phyloP scores from a whole-genome alignment of 257 asterid species.

The Vinca minor region DNA sequence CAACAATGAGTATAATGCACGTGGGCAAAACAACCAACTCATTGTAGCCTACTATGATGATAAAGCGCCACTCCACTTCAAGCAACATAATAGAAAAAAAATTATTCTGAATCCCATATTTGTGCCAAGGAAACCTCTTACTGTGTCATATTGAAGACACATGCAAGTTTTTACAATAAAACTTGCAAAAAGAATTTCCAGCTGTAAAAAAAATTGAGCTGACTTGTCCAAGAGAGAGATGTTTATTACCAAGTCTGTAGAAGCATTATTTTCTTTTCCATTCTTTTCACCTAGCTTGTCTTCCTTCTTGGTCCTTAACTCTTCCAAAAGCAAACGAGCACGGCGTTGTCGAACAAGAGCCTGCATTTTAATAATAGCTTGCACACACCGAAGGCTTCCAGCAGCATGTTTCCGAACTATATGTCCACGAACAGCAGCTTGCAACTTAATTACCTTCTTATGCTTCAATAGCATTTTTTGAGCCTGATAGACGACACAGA shows the following conservation, averaged over 20 bases:
- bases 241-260: slow-evolving; percentile 16
- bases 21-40: too few species aligned
- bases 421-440: slow-evolving; percentile 94
- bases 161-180: not conserved
- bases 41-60: too few species aligned
- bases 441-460: slow-evolving; percentile 54
- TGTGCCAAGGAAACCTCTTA: not conserved
- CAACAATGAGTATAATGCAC: too few species aligned
- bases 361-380: slow-evolving; percentile 87
- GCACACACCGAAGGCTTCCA: slow-evolving; percentile 91
- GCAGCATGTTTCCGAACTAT: slow-evolving; percentile 76
- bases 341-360: slow-evolving; percentile 73
- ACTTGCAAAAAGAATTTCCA: not conserved
- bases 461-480: slow-evolving; percentile 45
- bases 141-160: too few species aligned
- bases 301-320: slow-evolving; percentile 22
- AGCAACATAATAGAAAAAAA: too few species aligned
- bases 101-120: not conserved
- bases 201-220: not conserved
- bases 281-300: slow-evolving; percentile 22
- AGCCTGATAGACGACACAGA: slow-evolving; percentile 72
- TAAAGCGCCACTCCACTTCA: too few species aligned
- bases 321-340: slow-evolving; percentile 28
- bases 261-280: slow-evolving; percentile 21
- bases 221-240: not conserved